phyloP scores from a whole-genome alignment of 2,329 filamentous ascomycete species.

The Aspergillus bombycis region DNA sequence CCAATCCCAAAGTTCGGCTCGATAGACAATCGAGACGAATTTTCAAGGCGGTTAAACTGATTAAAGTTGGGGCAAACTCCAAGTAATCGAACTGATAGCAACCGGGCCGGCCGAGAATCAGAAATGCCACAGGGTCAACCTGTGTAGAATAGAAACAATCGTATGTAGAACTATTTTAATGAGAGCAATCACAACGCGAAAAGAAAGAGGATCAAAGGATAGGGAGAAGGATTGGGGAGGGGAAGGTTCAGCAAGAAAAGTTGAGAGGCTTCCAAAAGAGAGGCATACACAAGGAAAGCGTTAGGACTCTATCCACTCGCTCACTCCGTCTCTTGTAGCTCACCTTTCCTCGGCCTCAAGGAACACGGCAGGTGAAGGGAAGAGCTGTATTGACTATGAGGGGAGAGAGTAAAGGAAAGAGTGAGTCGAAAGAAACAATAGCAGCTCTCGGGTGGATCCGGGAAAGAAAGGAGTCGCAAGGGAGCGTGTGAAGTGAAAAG shows the following conservation, averaged over 20 bases:
- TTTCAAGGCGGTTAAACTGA: neutral
- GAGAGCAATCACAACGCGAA: neutral
- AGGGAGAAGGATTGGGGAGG: neutral
- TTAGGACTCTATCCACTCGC: neutral
- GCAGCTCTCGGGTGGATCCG: neutral
- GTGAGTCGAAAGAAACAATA: neutral
- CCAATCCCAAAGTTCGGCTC: constrained; percentile 3
- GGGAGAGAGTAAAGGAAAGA: constrained; percentile 2
- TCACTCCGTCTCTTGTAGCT: neutral
- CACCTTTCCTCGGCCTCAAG: neutral
- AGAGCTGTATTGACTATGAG: constrained; percentile 2
- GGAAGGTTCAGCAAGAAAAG: neutral
- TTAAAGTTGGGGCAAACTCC: neutral
- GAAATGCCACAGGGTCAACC: constrained; percentile 34
- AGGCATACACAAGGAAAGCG: neutral
- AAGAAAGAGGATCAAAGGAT: neutral
- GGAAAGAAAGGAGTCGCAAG: neutral
- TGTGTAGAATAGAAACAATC: constrained; percentile 21
- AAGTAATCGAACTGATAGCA: constrained; percentile 1
- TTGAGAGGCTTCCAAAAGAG: neutral
- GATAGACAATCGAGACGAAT: neutral
- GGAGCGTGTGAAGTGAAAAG: neutral
- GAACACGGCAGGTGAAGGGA: neutral
- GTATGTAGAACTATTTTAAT: neutral
- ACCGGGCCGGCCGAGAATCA: constrained; percentile 14